phyloP scores from a whole-genome alignment of 257 asterid genomes.

The Nicotiana knightiana region DNA sequence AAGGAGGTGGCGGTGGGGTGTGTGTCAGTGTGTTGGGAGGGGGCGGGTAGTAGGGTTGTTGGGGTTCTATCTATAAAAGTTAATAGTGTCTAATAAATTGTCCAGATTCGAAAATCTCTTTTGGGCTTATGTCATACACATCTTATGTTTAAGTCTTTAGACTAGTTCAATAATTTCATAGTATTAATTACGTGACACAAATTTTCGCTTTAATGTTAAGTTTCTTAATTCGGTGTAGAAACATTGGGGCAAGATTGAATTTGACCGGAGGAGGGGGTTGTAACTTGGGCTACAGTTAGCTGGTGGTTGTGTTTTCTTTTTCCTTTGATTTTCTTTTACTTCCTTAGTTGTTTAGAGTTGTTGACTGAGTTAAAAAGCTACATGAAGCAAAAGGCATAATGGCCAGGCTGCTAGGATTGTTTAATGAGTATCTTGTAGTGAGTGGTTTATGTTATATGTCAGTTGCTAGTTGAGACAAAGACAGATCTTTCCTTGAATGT shows the following conservation, averaged over 20 bases:
- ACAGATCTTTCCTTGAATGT: slow-evolving; percentile 43
- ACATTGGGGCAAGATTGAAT: too few species aligned
- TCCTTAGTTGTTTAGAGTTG: not conserved
- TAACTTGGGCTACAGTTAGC: too few species aligned
- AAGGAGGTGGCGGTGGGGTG: not conserved
- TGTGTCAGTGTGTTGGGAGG: not conserved
- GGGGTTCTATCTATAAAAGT: not conserved
- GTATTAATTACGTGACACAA: too few species aligned
- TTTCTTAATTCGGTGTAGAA: too few species aligned
- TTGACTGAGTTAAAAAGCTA: slow-evolving; percentile 14
- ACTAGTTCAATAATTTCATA: too few species aligned
- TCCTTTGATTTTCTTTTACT: not conserved
- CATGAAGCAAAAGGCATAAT: slow-evolving; percentile 25
- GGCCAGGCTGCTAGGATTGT: slow-evolving; percentile 30
- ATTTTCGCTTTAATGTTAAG: too few species aligned
- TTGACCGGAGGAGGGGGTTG: too few species aligned
- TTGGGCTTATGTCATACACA: not conserved
- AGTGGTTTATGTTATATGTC: slow-evolving; percentile 48
- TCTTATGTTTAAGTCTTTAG: too few species aligned
- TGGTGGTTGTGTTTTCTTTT: too few species aligned
- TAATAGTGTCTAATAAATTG: slow-evolving; percentile 6
- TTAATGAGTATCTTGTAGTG: slow-evolving; percentile 38
- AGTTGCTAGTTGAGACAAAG: slow-evolving; percentile 42
- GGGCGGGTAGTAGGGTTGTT: not conserved
- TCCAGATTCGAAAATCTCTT: slow-evolving; percentile 2